Conservation (phyloP, 106 monocot species). For the Acorus calamus region DNA sequence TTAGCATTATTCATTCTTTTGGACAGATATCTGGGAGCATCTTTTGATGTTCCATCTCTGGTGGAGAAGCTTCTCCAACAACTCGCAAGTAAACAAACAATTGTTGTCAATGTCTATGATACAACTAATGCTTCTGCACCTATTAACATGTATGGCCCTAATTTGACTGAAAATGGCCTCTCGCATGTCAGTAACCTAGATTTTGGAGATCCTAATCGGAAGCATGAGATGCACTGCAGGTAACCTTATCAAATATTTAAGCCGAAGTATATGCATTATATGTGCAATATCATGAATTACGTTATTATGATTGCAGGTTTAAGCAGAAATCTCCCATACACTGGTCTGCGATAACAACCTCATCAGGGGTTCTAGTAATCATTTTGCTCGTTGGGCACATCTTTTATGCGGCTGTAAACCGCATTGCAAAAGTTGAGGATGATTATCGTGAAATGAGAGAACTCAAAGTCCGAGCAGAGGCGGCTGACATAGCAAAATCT, state of each 20-base stretch:
- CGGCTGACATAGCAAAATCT: conserved; percentile 87
- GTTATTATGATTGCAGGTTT: conserved; percentile 30
- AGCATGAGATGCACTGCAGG: conserved; percentile 92
- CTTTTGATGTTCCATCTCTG: conserved; percentile 82
- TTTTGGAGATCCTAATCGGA: conserved; percentile 74
- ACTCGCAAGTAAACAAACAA: conserved; percentile 78
- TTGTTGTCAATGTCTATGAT: conserved; percentile 76
- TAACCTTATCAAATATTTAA: conserved; percentile 10
- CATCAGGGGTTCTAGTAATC: conserved; percentile 57
- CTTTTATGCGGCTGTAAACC: conserved; percentile 61
- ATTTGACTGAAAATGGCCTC: conserved; percentile 18
- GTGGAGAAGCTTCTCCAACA: conserved; percentile 81
- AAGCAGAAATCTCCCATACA: conserved; percentile 50
- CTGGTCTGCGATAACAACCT: conserved; percentile 75
- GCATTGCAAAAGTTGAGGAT: conserved; percentile 74
- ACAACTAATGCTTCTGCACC: conserved; percentile 48
- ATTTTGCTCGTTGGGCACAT: conserved; percentile 73
- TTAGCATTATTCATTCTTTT: neutral
- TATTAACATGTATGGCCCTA: conserved; percentile 80
- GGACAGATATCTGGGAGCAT: conserved; percentile 74
- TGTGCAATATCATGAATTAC: neutral
- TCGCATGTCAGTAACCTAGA: conserved; percentile 50
- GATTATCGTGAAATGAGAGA: conserved; percentile 74
- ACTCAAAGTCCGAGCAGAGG: conserved; percentile 74
- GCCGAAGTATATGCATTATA: neutral